Base-by-base conservation (phyloP, 2,329 filamentous ascomycete species). In the Dothidotthia symphoricarpi region DNA sequence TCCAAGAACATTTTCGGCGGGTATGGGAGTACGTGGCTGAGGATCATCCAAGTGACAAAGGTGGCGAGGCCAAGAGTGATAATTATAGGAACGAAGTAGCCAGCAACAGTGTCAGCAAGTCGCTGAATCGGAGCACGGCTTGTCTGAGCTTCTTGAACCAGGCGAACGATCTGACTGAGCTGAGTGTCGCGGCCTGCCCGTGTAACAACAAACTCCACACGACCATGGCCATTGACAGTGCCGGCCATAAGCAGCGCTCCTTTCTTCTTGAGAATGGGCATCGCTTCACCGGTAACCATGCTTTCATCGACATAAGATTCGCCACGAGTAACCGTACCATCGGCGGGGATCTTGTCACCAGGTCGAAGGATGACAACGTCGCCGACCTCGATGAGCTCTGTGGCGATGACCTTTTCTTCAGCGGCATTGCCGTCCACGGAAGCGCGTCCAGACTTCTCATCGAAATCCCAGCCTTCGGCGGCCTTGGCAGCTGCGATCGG, bases 91-190 rank as follows among this genome's bases (percentile, higher is more conserved):
- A 98, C 87, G 57, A 98, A 98, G 66, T 93, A 93, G 11, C 93
- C 91, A 12, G 93, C 90, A 29, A 98, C 81, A 3, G 80, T 82
- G 68, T 98, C 93, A 3, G 90, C 93, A 61, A 97, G 80, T 29
- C 88, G 82, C 66, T 98, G 93, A 43, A 98, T 98, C 0, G 93
- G 93, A 6, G 93, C 93, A 26, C 93, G 82, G 35, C 82, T 91
- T 2, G 91, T 97, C 67, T 98, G 93, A 3, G 93, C 93, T 64
- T 96, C 88, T 67, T 98, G 93, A 0, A 98, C 93, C n/a, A 97
- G 79, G 67, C 91, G 93, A 47, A 98, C 93, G 50, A 98, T 98
- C 68, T 97, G 93, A 68, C 89, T 95, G 39, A 98, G 82, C 65
- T 97, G 91, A 1, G 93, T 98, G 61, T 98, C 91, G 46, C 90